Percentiles rank a stretch among this genome's conserved stretches.
Conservation (phyloP, 306 rosid genomes). For the Inga leiocalycina region DNA sequence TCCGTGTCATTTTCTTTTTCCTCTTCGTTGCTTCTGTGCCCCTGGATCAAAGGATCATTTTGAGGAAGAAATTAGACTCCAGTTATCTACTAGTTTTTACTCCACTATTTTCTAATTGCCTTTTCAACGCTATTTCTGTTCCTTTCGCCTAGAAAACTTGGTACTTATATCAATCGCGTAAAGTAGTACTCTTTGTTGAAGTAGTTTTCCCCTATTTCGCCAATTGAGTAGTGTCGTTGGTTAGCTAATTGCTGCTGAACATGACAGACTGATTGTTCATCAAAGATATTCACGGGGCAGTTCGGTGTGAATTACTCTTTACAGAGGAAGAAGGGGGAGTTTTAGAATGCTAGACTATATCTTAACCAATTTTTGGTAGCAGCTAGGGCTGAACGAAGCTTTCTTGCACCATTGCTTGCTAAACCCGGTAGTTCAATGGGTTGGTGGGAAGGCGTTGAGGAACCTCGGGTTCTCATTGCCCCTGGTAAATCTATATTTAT, state of each 20-base stretch:
- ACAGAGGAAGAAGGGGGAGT: neutral
- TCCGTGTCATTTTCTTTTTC: neutral
- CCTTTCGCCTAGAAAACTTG: neutral
- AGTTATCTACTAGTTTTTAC: neutral
- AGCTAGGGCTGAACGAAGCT: constrained; percentile 35
- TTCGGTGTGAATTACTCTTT: neutral
- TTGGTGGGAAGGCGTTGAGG: constrained; percentile 67
- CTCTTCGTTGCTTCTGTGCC: neutral
- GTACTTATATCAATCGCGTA: neutral
- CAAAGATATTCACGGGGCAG: neutral
- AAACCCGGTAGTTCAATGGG: constrained; percentile 47
- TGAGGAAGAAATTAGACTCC: neutral
- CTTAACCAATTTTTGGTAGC: neutral
- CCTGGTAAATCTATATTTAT: constrained; percentile 45
- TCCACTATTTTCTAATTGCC: neutral
- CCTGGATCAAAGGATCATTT: too few species aligned
- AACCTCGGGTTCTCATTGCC: constrained; percentile 73
- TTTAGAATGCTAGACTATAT: neutral
- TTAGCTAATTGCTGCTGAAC: neutral
- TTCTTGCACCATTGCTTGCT: neutral
- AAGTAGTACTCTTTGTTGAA: neutral
- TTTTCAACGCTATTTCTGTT: neutral
- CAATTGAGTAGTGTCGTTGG: neutral
- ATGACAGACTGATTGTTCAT: neutral
- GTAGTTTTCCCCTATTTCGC: neutral